Evolutionary conservation across 305 asterid genomes (phyloP), one percentile per base, ranked within the genome.

Genomic region (Fraxinus xanthoxyloides): DNA sequence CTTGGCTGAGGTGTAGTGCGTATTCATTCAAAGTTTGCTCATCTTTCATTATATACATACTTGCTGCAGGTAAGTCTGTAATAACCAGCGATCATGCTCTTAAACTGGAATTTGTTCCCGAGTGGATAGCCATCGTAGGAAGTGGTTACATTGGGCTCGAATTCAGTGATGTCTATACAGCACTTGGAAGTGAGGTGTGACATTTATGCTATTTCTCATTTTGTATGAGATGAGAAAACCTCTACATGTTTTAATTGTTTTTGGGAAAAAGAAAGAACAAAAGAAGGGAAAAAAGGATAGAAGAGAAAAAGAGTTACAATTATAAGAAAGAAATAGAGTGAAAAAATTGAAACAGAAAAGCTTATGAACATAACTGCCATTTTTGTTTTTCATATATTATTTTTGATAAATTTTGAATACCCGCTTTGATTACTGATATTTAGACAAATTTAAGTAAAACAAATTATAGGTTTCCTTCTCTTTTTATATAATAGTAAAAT

Each of bases 141-240:
- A 95, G 98, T 90, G 98, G 98, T 81, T 95, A 95, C 87, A 95
- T 95, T 86, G 98, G 98, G 72, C 98, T 95, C 84, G 98, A 95
- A 86, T 95, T 95, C 87, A 95, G 98, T 88, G 98, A 95, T 85
- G 98, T 95, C 59, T 95, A 95, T 82, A 95, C 98, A 38, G 98
- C 98, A 80, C 98, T 95, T 82, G 98, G 98, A 85, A 93, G 98
- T 91, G 98, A 95, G 98, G 98, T 95, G 36, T 61, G 89, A 15
- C 48, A 79, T 10, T 72, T 79, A 35, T 76, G 10, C 26, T 17
- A 19, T 54, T 54, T n/a, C 26, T 54, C 24, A 54, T 54, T 17
- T 76, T 69, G 48, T 77, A 79, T 78, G 19, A 54, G 26, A 54
- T n/a, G 65, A 54, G n/a, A 19, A 5, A n/a, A 54, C 26, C 65